These are phyloP conservation scores for Thalassiosira allenii DNA, from an alignment of 352 stramenopile species.

Conservation along the genomic window DNA sequence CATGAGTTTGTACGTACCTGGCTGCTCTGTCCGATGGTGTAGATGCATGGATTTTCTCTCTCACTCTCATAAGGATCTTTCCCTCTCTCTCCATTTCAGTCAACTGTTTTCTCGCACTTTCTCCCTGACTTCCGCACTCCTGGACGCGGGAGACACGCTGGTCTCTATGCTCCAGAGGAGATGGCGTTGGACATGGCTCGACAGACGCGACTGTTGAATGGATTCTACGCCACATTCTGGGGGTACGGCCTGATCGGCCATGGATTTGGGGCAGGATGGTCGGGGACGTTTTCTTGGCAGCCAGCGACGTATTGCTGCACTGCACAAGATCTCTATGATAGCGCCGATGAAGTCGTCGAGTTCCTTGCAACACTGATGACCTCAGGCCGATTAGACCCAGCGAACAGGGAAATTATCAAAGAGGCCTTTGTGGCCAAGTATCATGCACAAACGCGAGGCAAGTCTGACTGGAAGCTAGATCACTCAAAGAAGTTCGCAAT, in stretches of 20 bases:
- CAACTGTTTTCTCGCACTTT: conserved; percentile 52
- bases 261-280: conserved; percentile 13
- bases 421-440: conserved; percentile 7
- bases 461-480: no score
- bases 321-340: no score
- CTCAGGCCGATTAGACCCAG: conserved; percentile 32
- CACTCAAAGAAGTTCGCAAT: conserved; percentile 25
- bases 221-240: neutral
- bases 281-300: neutral
- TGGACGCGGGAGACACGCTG: neutral
- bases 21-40: no score
- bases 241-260: conserved; percentile 2
- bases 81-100: no score
- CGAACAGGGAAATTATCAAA: conserved; percentile 22
- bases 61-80: no score
- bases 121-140: conserved; percentile 37
- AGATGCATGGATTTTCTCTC: no score
- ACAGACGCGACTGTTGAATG: conserved; percentile 7
- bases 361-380: conserved; percentile 56
- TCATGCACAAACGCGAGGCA: no score
- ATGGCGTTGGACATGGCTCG: conserved; percentile 7
- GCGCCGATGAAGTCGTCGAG: conserved; percentile 35
- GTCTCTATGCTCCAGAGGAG: conserved; percentile 12
- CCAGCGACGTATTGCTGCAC: no score
- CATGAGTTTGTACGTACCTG: no score